Percentiles rank a stretch among this genome's conserved stretches.
Conservation (phyloP, 2,329 filamentous ascomycete genomes). For the Thermothelomyces thermophilus region DNA sequence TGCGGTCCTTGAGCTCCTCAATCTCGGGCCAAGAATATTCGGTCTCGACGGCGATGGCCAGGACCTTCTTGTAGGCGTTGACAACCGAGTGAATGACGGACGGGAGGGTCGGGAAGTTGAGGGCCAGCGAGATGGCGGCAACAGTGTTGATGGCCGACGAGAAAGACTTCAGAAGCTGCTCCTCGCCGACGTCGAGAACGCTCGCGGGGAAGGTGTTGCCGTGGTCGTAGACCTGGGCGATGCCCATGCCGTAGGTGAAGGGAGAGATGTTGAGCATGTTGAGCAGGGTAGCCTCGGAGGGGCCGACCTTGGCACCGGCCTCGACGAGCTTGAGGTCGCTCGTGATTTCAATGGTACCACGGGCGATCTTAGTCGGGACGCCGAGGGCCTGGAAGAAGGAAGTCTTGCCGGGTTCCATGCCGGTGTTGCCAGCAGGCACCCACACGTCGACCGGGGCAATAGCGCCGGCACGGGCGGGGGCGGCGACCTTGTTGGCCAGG, state of each 20-base stretch:
- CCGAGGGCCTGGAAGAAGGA: conserved; percentile 99
- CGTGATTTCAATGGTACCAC: conserved; percentile 99
- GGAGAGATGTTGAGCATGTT: conserved; percentile 99
- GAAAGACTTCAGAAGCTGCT: conserved; percentile 84
- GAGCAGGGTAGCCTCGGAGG: conserved; percentile 95
- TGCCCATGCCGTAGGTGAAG: conserved; percentile 98
- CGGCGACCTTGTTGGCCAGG: conserved; percentile 92
- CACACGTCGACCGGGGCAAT: conserved; percentile 89
- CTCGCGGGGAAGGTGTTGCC: conserved; percentile 83
- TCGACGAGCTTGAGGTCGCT: conserved; percentile 96
- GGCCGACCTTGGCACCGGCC: conserved; percentile 87
- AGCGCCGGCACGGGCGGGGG: conserved; percentile 96
- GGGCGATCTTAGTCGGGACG: conserved; percentile 99
- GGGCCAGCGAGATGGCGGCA: conserved; percentile 81
- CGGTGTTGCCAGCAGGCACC: conserved; percentile 96
- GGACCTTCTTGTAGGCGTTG: conserved; percentile 96
- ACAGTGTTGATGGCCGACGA: conserved; percentile 76
- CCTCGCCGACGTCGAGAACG: conserved; percentile 91
- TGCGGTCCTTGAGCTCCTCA: conserved; percentile 97
- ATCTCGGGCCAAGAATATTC: conserved; percentile 94
- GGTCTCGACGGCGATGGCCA: conserved; percentile 83
- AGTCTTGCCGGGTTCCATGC: conserved; percentile 99
- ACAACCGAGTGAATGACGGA: conserved; percentile 94
- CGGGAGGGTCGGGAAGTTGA: conserved; percentile 92
- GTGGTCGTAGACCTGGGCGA: conserved; percentile 93